Evolutionary conservation across 2,329 filamentous ascomycete genomes (phyloP).

Genomic region (Westerdykella sp.): DNA sequence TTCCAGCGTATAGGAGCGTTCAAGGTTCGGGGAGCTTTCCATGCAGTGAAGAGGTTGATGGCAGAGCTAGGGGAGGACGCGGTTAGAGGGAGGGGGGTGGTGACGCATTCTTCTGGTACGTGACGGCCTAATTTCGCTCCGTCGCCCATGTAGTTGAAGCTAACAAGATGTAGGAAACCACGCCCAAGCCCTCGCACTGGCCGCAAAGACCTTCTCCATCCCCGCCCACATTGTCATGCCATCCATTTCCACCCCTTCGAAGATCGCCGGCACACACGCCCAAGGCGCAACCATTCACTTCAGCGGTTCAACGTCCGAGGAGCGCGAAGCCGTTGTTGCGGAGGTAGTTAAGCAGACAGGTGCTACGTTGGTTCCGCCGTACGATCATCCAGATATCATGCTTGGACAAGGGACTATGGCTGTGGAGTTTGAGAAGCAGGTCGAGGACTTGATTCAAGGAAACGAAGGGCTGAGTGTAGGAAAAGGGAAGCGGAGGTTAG

Average conservation of each 20-base stretch:
- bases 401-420: constrained; percentile 88
- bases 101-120: constrained; percentile 82
- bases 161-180: constrained; percentile 67
- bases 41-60: constrained; percentile 68
- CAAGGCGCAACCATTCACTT: constrained; percentile 77
- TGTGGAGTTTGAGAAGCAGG: constrained; percentile 74
- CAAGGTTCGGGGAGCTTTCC: constrained; percentile 85
- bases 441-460: constrained; percentile 45
- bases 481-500: constrained; percentile 21
- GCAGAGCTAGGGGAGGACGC: constrained; percentile 44
- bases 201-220: constrained; percentile 65
- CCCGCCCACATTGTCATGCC: constrained; percentile 92
- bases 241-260: constrained; percentile 71
- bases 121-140: constrained; percentile 3
- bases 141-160: not conserved
- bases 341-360: constrained; percentile 64
- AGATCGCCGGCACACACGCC: constrained; percentile 73
- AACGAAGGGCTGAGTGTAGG: constrained; percentile 9
- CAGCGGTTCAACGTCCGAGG: constrained; percentile 70
- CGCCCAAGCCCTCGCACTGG: constrained; percentile 84
- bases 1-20: constrained; percentile 86
- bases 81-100: constrained; percentile 60
- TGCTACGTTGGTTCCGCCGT: constrained; percentile 77
- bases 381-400: constrained; percentile 87
- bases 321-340: constrained; percentile 73